Conservation (phyloP, 108 stramenopile genomes). For the Seminavis robusta region DNA sequence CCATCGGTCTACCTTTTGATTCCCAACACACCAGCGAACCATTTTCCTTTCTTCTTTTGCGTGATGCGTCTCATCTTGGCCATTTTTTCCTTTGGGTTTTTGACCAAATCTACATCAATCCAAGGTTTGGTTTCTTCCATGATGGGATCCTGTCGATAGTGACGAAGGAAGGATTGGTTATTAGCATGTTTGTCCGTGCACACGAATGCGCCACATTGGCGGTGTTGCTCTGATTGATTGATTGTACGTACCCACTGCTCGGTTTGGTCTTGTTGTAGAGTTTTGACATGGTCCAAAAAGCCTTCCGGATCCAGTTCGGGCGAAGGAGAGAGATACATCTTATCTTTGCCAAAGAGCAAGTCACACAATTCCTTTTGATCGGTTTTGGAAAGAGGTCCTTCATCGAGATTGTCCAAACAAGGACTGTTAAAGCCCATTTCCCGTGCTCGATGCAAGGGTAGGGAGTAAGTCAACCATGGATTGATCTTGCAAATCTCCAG, state of each 20-base stretch:
- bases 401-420: slow-evolving; percentile 37
- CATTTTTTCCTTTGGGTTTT: no score
- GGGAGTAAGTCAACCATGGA: slow-evolving; percentile 60
- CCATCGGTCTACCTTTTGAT: no score
- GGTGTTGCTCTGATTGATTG: no score
- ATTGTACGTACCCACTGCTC: no score
- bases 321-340: no score
- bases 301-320: slow-evolving; percentile 17
- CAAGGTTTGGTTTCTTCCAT: slow-evolving; percentile 13
- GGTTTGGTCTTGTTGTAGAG: slow-evolving; percentile 10
- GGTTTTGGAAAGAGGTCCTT: slow-evolving; percentile 17
- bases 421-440: slow-evolving; percentile 39
- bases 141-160: slow-evolving; percentile 35
- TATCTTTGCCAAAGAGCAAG: neutral
- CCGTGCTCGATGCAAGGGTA: slow-evolving; percentile 53
- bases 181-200: no score
- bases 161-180: no score
- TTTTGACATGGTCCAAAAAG: slow-evolving; percentile 10
- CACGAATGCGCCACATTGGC: no score
- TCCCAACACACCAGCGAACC: no score
- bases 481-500: slow-evolving; percentile 48
- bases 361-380: neutral
- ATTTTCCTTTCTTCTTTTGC: no score
- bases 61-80: no score
- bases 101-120: slow-evolving; percentile 25